A percentile compares a stretch with the other conserved stretches of the same genome.
Conservation (phyloP, 768 basidiomycete genomes). For the Mycena crocata region DNA sequence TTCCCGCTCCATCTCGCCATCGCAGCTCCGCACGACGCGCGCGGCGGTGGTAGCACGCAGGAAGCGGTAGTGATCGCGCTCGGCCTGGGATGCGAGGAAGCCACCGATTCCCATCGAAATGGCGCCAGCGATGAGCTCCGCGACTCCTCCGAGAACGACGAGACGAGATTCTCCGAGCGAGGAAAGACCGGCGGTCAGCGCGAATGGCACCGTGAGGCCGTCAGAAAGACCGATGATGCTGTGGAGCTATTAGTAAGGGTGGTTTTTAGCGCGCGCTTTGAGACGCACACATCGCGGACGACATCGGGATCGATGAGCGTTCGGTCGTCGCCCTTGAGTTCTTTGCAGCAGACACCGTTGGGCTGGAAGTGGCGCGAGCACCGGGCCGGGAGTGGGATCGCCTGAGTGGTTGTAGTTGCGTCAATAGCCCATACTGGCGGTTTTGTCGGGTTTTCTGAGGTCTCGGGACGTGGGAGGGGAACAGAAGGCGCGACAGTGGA, state of each 20-base stretch:
- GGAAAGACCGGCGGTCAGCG: slow-evolving; percentile 88
- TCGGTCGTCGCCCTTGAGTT: slow-evolving; percentile 86
- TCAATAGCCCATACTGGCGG: slow-evolving; percentile 78
- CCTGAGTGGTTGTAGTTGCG: slow-evolving; percentile 47
- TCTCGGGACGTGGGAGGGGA: slow-evolving; percentile 23
- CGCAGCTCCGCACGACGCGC: slow-evolving; percentile 89
- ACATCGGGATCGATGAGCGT: slow-evolving; percentile 89
- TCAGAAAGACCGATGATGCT: slow-evolving; percentile 93
- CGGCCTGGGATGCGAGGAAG: slow-evolving; percentile 96
- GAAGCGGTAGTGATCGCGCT: slow-evolving; percentile 94
- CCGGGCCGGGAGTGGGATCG: slow-evolving; percentile 63
- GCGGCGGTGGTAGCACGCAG: slow-evolving; percentile 77
- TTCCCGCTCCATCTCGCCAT: slow-evolving; percentile 96
- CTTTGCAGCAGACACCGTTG: slow-evolving; percentile 88
- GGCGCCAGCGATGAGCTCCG: slow-evolving; percentile 96
- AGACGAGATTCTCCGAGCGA: slow-evolving; percentile 89
- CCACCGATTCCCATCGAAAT: slow-evolving; percentile 99
- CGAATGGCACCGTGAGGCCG: slow-evolving; percentile 92
- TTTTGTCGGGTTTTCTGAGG: slow-evolving; percentile 42
- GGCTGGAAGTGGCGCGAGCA: slow-evolving; percentile 66
- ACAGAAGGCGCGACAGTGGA: slow-evolving; percentile 30
- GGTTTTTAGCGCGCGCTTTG: not conserved
- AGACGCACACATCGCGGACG: slow-evolving; percentile 84
- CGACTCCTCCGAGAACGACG: slow-evolving; percentile 95
- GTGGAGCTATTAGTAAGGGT: slow-evolving; percentile 10